A percentile compares a stretch with the other conserved stretches of the same genome.
Conservation (phyloP, 805 yeast genomes). For the Saccharomycopsis olivae region DNA sequence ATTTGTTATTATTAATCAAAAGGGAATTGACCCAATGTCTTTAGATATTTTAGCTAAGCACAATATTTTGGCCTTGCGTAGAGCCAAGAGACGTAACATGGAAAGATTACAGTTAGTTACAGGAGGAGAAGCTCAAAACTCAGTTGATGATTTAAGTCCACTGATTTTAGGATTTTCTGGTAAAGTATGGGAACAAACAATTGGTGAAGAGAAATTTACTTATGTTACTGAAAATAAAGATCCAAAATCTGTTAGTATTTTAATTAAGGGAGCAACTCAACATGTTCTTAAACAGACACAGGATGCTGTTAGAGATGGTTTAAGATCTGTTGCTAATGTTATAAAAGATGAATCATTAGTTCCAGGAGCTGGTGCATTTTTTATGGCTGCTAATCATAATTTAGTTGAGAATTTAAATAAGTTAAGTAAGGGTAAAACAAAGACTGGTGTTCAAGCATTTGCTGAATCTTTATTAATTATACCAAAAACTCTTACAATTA, state of each 20-base stretch:
- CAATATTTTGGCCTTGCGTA: constrained; percentile 85
- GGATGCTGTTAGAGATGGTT: constrained; percentile 96
- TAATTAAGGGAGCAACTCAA: constrained; percentile 88
- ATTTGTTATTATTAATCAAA: constrained; percentile 92
- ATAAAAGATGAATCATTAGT: constrained; percentile 74
- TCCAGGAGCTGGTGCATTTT: constrained; percentile 98
- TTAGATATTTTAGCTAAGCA: constrained; percentile 88
- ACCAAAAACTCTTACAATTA: constrained; percentile 86
- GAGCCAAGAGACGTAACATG: constrained; percentile 99
- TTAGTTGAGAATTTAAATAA: constrained; percentile 43
- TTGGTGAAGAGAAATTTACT: constrained; percentile 97
- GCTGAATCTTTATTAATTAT: constrained; percentile 84
- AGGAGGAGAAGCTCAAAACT: constrained; percentile 96
- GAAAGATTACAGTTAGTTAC: constrained; percentile 93
- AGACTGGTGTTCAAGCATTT: constrained; percentile 87
- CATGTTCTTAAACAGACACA: constrained; percentile 86
- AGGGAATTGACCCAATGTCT: constrained; percentile 98
- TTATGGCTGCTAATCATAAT: constrained; percentile 68
- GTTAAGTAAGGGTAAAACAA: constrained; percentile 64
- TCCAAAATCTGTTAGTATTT: constrained; percentile 84
- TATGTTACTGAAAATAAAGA: constrained; percentile 83
- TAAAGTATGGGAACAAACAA: constrained; percentile 77
- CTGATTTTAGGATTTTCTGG: constrained; percentile 82
- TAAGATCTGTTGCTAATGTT: constrained; percentile 88
- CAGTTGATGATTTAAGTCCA: constrained; percentile 85